phyloP scores from a whole-genome alignment of 176 grass and related monocot genomes.

The Calamus simplicifolius region DNA sequence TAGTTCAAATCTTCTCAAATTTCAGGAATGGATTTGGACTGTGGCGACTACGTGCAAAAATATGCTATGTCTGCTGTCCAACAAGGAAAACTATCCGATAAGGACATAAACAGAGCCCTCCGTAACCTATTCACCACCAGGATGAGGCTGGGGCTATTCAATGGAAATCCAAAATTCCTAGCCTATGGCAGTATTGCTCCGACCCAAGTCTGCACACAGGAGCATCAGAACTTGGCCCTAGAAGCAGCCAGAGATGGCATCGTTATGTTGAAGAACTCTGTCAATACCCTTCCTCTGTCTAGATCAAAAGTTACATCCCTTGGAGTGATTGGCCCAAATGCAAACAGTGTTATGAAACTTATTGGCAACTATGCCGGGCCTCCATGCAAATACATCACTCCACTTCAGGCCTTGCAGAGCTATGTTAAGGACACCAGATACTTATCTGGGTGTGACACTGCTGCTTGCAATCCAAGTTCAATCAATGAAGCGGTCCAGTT shows the following conservation, averaged over 20 bases:
- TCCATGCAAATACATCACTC: slow-evolving; percentile 39
- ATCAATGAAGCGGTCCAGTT: slow-evolving; percentile 14
- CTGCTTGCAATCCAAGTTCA: slow-evolving; percentile 13
- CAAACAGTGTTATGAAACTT: slow-evolving; percentile 29
- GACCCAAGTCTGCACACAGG: slow-evolving; percentile 33
- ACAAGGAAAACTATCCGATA: slow-evolving; percentile 39
- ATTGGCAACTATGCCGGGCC: slow-evolving; percentile 65
- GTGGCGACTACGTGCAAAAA: slow-evolving; percentile 36
- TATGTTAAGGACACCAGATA: slow-evolving; percentile 21
- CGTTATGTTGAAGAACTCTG: slow-evolving; percentile 64
- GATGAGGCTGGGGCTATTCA: slow-evolving; percentile 74
- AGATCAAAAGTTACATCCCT: slow-evolving; percentile 1
- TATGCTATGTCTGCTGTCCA: slow-evolving; percentile 25
- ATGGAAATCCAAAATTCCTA: slow-evolving; percentile 41
- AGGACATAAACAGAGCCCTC: slow-evolving; percentile 50
- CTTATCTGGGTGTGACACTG: slow-evolving; percentile 36
- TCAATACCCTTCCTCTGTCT: slow-evolving; percentile 30
- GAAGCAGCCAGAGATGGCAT: slow-evolving; percentile 70
- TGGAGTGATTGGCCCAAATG: slow-evolving; percentile 58
- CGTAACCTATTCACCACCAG: slow-evolving; percentile 42
- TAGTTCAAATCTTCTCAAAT: slow-evolving; percentile 4
- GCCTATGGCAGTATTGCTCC: slow-evolving; percentile 38
- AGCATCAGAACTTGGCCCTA: slow-evolving; percentile 47
- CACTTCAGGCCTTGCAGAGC: slow-evolving; percentile 23
- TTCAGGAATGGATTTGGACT: slow-evolving; percentile 71